Percentiles rank a stretch among this genome's conserved stretches.
phyloP scores from a whole-genome alignment of 306 rosid species.

The Ormosia semicastrata region DNA sequence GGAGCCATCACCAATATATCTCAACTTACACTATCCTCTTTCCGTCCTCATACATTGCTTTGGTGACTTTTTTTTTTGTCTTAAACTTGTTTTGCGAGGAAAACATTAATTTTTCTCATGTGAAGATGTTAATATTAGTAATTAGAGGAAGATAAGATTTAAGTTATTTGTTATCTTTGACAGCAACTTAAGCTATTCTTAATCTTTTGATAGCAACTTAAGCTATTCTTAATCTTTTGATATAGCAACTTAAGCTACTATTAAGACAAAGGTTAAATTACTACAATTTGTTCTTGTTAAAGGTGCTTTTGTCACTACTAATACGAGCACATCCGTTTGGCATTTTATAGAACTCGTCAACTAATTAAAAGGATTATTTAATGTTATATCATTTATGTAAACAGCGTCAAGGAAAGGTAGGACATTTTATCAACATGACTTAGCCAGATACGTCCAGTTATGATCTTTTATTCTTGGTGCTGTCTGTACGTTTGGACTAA shows the following conservation, averaged over 20 bases:
- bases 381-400: not conserved
- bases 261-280: not conserved
- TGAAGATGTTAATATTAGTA: not conserved
- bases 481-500: not conserved
- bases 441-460: not conserved
- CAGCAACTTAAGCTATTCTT: not conserved
- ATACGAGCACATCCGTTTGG: not conserved
- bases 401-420: not conserved
- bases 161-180: not conserved
- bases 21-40: too few relatives aligned
- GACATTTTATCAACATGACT: not conserved
- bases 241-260: not conserved
- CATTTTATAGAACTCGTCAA: not conserved
- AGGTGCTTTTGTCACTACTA: not conserved
- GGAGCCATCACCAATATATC: too few relatives aligned
- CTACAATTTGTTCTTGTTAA: not conserved
- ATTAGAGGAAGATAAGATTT: not conserved
- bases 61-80: too few relatives aligned
- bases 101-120: not conserved
- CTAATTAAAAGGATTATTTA: not conserved
- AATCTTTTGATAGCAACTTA: not conserved
- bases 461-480: not conserved
- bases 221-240: not conserved
- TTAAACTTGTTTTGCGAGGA: not conserved
- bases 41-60: too few relatives aligned